Evolutionary conservation across 345 rosid genomes (phyloP).

Genomic region (Balakata baccata): DNA sequence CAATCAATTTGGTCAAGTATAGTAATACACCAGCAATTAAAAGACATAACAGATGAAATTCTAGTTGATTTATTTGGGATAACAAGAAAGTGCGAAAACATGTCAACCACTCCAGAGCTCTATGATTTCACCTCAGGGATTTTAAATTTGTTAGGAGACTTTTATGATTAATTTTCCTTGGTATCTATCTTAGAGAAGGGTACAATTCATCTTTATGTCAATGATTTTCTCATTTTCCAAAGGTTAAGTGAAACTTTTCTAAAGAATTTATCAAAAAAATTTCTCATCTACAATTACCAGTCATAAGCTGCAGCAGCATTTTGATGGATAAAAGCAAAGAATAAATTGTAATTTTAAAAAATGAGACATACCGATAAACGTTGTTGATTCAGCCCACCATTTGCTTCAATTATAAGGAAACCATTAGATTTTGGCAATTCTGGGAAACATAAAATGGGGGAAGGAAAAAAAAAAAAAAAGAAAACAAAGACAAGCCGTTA

Average conservation of each 20-base stretch:
- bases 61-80: background rate
- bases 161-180: background rate
- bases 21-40: background rate
- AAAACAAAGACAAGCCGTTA: background rate
- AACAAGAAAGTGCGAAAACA: background rate
- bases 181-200: background rate
- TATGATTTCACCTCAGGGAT: background rate
- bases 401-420: conserved; percentile 90
- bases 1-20: background rate
- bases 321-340: conserved; percentile 3
- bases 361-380: conserved; percentile 79
- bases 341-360: background rate
- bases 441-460: conserved; percentile 25
- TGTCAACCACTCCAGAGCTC: background rate
- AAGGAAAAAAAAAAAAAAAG: conserved; percentile 18
- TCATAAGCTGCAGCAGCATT: background rate
- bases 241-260: background rate
- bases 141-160: background rate
- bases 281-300: background rate
- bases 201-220: too few species aligned
- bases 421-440: conserved; percentile 74
- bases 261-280: background rate
- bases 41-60: background rate
- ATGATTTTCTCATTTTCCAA: background rate
- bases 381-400: conserved; percentile 96